Base-by-base conservation (phyloP, 225 moss, liverwort and hornwort species). In the Straminergon stramineum region DNA sequence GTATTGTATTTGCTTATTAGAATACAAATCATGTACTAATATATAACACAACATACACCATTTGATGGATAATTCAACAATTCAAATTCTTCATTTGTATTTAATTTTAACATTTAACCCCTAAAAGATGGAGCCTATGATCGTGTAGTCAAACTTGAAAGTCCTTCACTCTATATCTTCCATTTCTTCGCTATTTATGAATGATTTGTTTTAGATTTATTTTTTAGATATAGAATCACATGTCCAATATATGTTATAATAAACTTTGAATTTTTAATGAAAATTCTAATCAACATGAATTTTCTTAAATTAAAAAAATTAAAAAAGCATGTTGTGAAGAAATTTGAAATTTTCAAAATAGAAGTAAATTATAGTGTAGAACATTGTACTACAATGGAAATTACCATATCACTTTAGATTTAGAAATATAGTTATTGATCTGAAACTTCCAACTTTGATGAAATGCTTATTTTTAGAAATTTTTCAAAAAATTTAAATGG, bases 251-350 rank as follows among this genome's bases (percentile, higher is more conserved):
- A 37, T 67, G 37, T 20, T 37, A 67, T 37, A 20, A 20, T 19
- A 19, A 10, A 5, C 9, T 65, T 0, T 31, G 55, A 63, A 31
- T 0, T 17, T 7, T 15, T 31, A 17, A 35, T 35, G 4, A 37
- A 37, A 37, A 37, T n/a, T n/a, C 1, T n/a, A 22, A 22, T 11
- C 22, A 22, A 22, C 1, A n/a, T 22, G 7, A 4, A 12, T 13
- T 7, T 67, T 20, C 0, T 2, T 12, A 3, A 20, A 11, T 1
- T 3, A 11, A 34, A 16, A 5, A n/a, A n/a, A n/a, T n/a, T n/a
- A n/a, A n/a, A n/a, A n/a, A n/a, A n/a, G n/a, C n/a, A n/a, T n/a
- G n/a, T n/a, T n/a, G n/a, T n/a, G n/a, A n/a, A n/a, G n/a, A n/a
- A n/a, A 22, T 22, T 0, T 22, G 0, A n/a, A 67, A 10, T 11